Base-by-base conservation (phyloP, 2,329 filamentous ascomycete genomes). In the Malbranchea zuffiana region DNA sequence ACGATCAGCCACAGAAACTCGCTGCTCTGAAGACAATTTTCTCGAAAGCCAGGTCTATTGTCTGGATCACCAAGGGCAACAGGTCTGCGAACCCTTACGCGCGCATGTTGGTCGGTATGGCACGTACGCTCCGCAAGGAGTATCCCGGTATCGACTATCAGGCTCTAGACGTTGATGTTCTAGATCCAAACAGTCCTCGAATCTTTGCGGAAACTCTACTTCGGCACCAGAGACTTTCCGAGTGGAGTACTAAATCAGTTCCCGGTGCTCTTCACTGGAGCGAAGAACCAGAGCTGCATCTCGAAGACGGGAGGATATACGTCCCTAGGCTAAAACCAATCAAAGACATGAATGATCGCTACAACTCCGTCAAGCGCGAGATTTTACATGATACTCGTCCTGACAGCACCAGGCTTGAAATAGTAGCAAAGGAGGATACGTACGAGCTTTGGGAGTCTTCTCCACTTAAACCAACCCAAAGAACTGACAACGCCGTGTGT, bases 231-330 rank as follows among this genome's bases (percentile, higher is more conserved):
- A n/a, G n/a, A n/a, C n/a, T n/a, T n/a, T n/a, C n/a, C n/a, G n/a
- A n/a, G n/a, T n/a, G n/a, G n/a, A n/a, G n/a, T n/a, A n/a, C n/a
- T n/a, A n/a, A n/a, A n/a, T n/a, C n/a, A n/a, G n/a, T n/a, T n/a
- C 17, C 24, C 1, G 19, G 13, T 8, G 7, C 23, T 5, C 7
- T 13, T n/a, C 19, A 30, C 5, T 51, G 47, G 47, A 30, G 20
- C 4, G 17, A 16, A 11, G 49, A 51, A 26, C 44, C 39, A 1
- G 53, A 55, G 32, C 15, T 47, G 3, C 43, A 45, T 26, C 28
- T 52, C 15, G 31, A 43, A 11, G 21, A 44, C n/a, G 48, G 46
- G 6, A 42, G 41, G 5, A 20, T 45, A 6, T 12, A 46, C n/a
- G 44, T 55, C 15, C 48, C 52, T 1, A 47, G 52, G 19, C 11